phyloP scores from a whole-genome alignment of 345 rosid species.

The Hibiscus syriacus region DNA sequence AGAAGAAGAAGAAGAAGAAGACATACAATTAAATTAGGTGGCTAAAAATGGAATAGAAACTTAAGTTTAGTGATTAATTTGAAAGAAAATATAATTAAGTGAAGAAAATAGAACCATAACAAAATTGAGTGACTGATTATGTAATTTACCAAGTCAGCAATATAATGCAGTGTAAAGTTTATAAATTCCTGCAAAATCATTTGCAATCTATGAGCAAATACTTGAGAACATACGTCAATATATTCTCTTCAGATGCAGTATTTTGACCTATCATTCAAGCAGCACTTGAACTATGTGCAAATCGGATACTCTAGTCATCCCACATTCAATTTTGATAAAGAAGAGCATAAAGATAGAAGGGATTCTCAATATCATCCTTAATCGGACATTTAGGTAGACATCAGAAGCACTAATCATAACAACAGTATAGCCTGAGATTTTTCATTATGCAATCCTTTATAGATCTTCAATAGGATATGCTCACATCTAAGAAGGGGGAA shows the following conservation, averaged over 20 bases:
- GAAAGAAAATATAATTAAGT: too few relatives aligned
- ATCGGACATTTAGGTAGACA: neutral
- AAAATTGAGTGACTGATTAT: too few relatives aligned
- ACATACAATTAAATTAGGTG: too few relatives aligned
- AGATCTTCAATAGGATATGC: neutral
- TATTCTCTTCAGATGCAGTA: neutral
- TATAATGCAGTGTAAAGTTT: constrained; percentile 72
- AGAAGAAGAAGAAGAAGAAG: too few relatives aligned
- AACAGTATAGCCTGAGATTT: neutral
- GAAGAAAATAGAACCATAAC: too few relatives aligned
- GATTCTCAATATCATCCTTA: neutral
- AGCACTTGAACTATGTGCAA: too few relatives aligned
- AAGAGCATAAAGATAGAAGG: neutral
- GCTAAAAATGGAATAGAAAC: too few relatives aligned
- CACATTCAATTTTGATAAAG: neutral
- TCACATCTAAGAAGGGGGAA: neutral
- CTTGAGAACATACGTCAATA: too few relatives aligned
- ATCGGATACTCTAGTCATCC: neutral
- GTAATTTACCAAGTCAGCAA: constrained; percentile 96
- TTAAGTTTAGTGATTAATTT: too few relatives aligned
- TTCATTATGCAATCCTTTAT: neutral
- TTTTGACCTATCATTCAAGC: constrained; percentile 2
- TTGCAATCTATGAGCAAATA: too few relatives aligned
- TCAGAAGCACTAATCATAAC: neutral
- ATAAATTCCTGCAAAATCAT: constrained; percentile 65